Evolutionary conservation across 192 early-diverging fungal genomes (phyloP), one percentile per base, ranked within the genome.

Genomic region (Umbelopsis sp.): DNA sequence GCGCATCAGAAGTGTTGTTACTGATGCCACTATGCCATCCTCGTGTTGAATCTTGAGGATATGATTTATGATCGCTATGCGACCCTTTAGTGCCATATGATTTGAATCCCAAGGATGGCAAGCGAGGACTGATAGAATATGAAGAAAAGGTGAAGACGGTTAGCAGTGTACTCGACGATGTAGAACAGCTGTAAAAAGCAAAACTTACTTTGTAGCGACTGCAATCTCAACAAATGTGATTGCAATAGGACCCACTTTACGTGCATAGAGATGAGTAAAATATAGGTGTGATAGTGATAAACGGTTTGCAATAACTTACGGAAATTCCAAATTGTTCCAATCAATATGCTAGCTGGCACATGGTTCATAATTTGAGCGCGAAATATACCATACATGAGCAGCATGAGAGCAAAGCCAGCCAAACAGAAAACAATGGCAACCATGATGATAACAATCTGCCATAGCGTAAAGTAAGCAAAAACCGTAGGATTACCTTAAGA

Each of bases 321-420:
- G 27, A 61, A 61, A 37, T 61, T 61, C 55, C 55, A 61, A 7
- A 61, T 35, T 13, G 55, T 35, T 13, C 55, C 55, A 37, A 61
- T 61, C 2, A 35, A 11, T 16, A 61, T 61, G 18, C 55, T 61
- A 16, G 55, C 55, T 18, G 30, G 27, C 30, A 61, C 12, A 18
- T 61, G 55, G 30, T 23, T 61, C 55, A 61, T 61, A 12, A 61
- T 61, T 16, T 11, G 2, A 35, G 27, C 30, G 12, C 55, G 55
- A 3, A 61, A 61, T 11, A 61, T 61, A n/a, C 55, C 55, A 61
- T 61, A 61, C 55, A 61, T 61, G 15, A 61, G 15, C 55, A 61
- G 15, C 55, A 61, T 18, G 15, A 61, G 30, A 0, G 55, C 55
- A 16, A 61, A 61, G 30, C 55, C 2, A 22, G 27, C 27, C 11